Evolutionary conservation across 106 monocot species (phyloP).

Genomic region (Platanthera guangdongensis): DNA sequence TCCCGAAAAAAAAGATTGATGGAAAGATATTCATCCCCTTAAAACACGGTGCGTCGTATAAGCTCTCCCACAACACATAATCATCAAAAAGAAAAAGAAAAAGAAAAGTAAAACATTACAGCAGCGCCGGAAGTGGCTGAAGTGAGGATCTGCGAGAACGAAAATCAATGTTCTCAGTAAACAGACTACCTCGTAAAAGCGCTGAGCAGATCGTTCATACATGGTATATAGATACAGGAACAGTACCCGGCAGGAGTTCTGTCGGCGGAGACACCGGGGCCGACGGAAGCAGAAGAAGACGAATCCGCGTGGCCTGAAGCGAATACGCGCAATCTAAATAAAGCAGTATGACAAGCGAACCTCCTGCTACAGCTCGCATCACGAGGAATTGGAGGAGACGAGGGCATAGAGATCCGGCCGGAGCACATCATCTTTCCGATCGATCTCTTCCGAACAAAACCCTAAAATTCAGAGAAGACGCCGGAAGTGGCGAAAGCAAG

Average conservation of each 20-base stretch:
- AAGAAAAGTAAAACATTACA: not conserved
- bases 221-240: not conserved
- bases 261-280: conserved; percentile 22
- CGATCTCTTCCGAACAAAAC: not conserved
- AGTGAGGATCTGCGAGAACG: not conserved
- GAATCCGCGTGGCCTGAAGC: conserved; percentile 20
- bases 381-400: conserved; percentile 3
- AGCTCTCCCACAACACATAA: not conserved
- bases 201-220: not conserved
- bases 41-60: not conserved
- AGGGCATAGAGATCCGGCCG: conserved; percentile 27
- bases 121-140: not conserved
- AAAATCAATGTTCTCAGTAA: not conserved
- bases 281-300: conserved; percentile 6
- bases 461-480: not conserved
- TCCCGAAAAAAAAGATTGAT: too few relatives aligned
- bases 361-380: not conserved
- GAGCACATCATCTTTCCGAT: conserved; percentile 36
- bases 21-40: too few relatives aligned
- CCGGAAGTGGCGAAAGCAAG: not conserved
- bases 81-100: not conserved
- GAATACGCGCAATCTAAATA: conserved; percentile 12
- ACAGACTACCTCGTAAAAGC: not conserved
- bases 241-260: conserved; percentile 26
- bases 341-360: not conserved